Percentiles rank a stretch among this genome's conserved stretches.
Conservation (phyloP, 345 rosid species). For the Zanthoxylum bungeanum region DNA sequence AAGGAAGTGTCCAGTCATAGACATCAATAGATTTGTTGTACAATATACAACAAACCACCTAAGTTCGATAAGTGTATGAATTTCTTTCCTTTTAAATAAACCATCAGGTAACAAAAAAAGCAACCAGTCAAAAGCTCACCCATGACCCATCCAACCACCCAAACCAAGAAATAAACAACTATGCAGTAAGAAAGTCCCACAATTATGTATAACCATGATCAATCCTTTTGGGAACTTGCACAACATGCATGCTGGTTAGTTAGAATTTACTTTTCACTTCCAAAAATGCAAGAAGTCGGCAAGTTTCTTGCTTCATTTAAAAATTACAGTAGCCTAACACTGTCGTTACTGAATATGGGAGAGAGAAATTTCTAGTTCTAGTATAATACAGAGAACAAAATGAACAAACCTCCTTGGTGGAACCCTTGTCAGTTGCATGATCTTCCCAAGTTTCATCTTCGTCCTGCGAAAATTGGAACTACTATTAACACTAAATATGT, state of each 20-base stretch:
- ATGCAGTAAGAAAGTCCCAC: not conserved
- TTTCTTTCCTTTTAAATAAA: not conserved
- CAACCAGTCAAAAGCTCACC: not conserved
- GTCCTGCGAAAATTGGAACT: conserved; percentile 39
- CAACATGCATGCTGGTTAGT: not conserved
- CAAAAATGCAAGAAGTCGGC: too few species aligned
- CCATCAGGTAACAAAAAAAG: not conserved
- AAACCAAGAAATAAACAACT: not conserved
- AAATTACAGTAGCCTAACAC: not conserved
- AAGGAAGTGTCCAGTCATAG: not conserved
- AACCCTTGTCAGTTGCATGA: conserved; percentile 33
- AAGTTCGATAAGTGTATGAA: not conserved
- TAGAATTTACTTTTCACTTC: not conserved
- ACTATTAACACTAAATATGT: not conserved
- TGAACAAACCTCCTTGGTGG: conserved; percentile 44
- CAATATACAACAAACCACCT: not conserved
- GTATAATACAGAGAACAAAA: not conserved
- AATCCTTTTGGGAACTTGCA: not conserved
- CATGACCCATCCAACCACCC: not conserved
- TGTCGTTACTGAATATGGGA: not conserved
- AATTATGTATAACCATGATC: too few species aligned
- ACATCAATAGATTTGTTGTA: not conserved
- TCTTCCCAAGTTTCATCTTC: conserved; percentile 75
- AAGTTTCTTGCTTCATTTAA: too few species aligned
- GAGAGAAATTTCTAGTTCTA: not conserved